These are phyloP conservation scores for Trichophyton simii DNA, from an alignment of 2,329 filamentous ascomycete species.

Conservation along the genomic window DNA sequence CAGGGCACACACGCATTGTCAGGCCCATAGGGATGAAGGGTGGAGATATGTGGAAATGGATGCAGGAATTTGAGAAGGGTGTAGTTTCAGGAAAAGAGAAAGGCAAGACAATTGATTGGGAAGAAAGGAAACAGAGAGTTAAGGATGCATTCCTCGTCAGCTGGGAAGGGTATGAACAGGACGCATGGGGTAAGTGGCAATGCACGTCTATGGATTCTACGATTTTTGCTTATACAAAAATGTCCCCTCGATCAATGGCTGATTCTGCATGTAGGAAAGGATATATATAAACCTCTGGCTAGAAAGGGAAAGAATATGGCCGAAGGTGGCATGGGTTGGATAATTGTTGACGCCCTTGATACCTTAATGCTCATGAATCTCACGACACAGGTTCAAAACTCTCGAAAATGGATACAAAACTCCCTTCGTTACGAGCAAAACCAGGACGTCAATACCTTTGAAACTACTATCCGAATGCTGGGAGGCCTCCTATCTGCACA, in stretches of 20 bases:
- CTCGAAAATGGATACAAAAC: slow-evolving; percentile 75
- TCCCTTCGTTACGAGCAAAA: slow-evolving; percentile 77
- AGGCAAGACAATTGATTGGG: slow-evolving; percentile 53
- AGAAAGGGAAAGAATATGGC: slow-evolving; percentile 77
- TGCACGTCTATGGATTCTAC: not conserved
- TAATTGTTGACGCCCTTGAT: slow-evolving; percentile 90
- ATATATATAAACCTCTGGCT: slow-evolving; percentile 74
- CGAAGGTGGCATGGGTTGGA: slow-evolving; percentile 84
- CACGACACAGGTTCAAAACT: slow-evolving; percentile 69
- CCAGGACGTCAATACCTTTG: slow-evolving; percentile 93
- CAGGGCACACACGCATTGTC: not conserved
- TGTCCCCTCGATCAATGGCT: slow-evolving; percentile 13
- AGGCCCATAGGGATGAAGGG: slow-evolving; percentile 21
- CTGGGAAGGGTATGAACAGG: slow-evolving; percentile 83
- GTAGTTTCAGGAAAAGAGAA: slow-evolving; percentile 19
- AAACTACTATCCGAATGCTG: slow-evolving; percentile 95
- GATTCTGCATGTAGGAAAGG: slow-evolving; percentile 45
- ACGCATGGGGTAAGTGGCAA: slow-evolving; percentile 71
- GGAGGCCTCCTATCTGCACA: slow-evolving; percentile 86
- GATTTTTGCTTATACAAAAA: slow-evolving; percentile 1
- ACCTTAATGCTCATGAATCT: slow-evolving; percentile 98
- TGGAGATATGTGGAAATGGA: slow-evolving; percentile 43
- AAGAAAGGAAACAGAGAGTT: slow-evolving; percentile 62
- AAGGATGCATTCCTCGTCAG: slow-evolving; percentile 82
- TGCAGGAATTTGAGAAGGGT: slow-evolving; percentile 38